Base-by-base conservation (phyloP, 2,329 filamentous ascomycete species). In the Neofusicoccum parvum region DNA sequence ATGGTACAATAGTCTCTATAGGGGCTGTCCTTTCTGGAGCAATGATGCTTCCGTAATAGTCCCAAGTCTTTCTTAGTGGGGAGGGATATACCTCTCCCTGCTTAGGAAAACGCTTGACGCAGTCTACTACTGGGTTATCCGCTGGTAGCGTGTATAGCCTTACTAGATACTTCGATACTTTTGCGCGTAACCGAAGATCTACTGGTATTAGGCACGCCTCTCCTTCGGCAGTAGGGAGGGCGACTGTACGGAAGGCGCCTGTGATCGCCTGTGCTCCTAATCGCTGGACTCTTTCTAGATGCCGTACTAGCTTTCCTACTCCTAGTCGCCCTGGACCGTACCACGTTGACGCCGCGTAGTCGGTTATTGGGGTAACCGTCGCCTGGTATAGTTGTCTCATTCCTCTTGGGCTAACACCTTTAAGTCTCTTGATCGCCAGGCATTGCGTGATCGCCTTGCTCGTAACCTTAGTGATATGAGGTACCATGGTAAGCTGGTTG, bases 361-460 rank as follows among this genome's bases (percentile, higher is more conserved):
- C 54, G 37, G 41, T 46, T 11, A 46, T 59, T 15, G 39, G 54
- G 11, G 37, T 45, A 32, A 59, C 54, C 12, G 41, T 46, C 7
- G 54, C 54, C 41, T 59, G 15, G 39, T 32, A 59, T 59, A 59
- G 39, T 34, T 59, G 39, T 46, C 54, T 43, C 23, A 59, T 59
- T 59, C 54, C 39, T 46, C 39, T 43, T 45, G 39, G 54, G 54
- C 54, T 43, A 10, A 59, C 41, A 12, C 54, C 54, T 46, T 45
- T 45, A 27, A 59, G 54, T 46, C 54, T 43, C 12, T 46, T 46
- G 15, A 59, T 45, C 37, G 54, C 54, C 12, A 59, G 20, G 54
- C n/a, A 59, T 20, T 59, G 37, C 14, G 17, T 59, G 15, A 45
- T 43, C 15, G 54, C 54, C 23, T 34, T 59, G 27, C 37, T 46